phyloP scores from a whole-genome alignment of 129 eudicot genomes.

The Tagetes erecta region DNA sequence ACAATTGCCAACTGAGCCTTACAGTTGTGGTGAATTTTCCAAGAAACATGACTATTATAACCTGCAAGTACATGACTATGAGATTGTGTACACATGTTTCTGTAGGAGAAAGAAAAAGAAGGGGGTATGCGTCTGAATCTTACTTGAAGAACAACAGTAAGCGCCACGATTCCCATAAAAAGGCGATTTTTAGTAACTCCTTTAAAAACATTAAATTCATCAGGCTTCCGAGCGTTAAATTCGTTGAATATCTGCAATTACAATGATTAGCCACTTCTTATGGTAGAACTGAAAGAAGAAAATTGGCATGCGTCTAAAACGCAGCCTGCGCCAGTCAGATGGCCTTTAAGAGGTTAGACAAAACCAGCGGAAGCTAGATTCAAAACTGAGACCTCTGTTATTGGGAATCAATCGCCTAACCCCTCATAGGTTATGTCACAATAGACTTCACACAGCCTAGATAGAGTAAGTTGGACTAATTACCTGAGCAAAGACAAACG shows the following conservation, averaged over 20 bases:
- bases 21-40: constrained; percentile 80
- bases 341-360: too few species aligned
- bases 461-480: neutral
- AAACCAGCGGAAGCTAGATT: too few species aligned
- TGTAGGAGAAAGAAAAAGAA: neutral
- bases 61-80: constrained; percentile 35
- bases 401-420: too few species aligned
- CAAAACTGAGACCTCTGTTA: too few species aligned
- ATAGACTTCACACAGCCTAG: too few species aligned
- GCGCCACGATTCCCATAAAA: constrained; percentile 69
- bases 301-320: neutral
- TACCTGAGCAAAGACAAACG: constrained; percentile 92
- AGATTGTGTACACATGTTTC: neutral
- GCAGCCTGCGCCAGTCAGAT: neutral
- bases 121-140: neutral
- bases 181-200: constrained; percentile 74
- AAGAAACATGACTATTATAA: constrained; percentile 73
- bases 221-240: constrained; percentile 92
- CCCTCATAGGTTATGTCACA: too few species aligned
- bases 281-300: neutral
- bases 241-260: constrained; percentile 70
- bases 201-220: constrained; percentile 69
- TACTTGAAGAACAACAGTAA: constrained; percentile 76
- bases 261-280: constrained; percentile 3
- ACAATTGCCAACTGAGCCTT: constrained; percentile 78